Conservation (phyloP, 257 asterid genomes). For the Avicennia marina region DNA sequence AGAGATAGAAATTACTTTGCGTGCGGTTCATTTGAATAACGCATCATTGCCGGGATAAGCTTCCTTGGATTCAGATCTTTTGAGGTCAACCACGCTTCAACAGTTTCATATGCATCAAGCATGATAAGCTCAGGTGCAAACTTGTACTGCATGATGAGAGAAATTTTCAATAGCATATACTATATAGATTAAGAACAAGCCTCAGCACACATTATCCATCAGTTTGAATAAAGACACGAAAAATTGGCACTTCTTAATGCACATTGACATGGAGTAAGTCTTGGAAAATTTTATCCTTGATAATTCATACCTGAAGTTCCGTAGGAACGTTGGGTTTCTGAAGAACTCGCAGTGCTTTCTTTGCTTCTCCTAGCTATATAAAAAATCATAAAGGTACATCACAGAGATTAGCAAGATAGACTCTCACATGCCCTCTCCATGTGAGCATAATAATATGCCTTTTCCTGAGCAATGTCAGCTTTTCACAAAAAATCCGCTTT, state of each 20-base stretch:
- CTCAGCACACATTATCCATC: conserved; percentile 12
- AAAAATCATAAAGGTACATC: conserved; percentile 19
- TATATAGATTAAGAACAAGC: not conserved
- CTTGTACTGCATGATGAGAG: conserved; percentile 68
- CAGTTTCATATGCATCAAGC: conserved; percentile 99
- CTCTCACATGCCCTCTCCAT: not conserved
- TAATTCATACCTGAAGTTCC: conserved; percentile 77
- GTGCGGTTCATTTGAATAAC: conserved; percentile 94
- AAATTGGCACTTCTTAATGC: conserved; percentile 7
- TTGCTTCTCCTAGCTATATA: conserved; percentile 91
- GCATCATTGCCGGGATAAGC: conserved; percentile 99
- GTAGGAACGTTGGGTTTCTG: conserved; percentile 86
- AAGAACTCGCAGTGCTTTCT: conserved; percentile 92
- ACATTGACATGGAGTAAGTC: conserved; percentile 6
- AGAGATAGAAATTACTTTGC: conserved; percentile 66
- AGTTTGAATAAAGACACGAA: conserved; percentile 10
- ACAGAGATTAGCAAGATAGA: conserved; percentile 14
- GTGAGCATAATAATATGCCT: conserved; percentile 14
- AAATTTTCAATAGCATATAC: conserved; percentile 17
- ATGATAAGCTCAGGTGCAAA: conserved; percentile 94
- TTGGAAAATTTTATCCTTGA: conserved; percentile 11
- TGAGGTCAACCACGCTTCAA: conserved; percentile 95
- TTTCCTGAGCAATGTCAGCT: not conserved
- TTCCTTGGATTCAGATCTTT: conserved; percentile 86
- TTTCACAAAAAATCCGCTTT: too few species aligned